Percentiles rank a stretch among this genome's conserved stretches.
Conservation (phyloP, 805 yeast genomes). For the Novakomyces olei region DNA sequence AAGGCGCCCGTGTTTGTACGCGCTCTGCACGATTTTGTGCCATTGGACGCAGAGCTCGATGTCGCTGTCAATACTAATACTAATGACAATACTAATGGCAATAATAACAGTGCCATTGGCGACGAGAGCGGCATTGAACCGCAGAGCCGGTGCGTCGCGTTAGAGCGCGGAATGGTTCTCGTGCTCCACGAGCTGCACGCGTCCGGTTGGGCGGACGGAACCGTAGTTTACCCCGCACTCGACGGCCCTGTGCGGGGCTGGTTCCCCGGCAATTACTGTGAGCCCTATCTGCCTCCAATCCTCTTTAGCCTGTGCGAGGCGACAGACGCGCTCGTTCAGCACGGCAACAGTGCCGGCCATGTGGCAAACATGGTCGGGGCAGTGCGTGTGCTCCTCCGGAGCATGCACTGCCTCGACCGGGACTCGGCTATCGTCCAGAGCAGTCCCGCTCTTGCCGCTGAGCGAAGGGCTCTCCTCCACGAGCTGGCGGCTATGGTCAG, state of each 20-base stretch:
- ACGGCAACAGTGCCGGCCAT: background rate
- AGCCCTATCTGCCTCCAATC: conserved; percentile 17
- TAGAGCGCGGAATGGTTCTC: conserved; percentile 17
- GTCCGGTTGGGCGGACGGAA: conserved; percentile 24
- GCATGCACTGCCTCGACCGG: background rate
- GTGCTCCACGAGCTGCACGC: conserved; percentile 19
- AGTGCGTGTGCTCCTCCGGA: background rate
- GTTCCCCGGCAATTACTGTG: conserved; percentile 22
- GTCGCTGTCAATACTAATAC: too few relatives aligned
- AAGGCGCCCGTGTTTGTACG: background rate
- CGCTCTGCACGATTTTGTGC: background rate
- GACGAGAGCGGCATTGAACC: too few relatives aligned
- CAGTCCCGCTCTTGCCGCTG: background rate
- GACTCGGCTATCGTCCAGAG: background rate
- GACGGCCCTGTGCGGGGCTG: conserved; percentile 19
- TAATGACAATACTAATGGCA: too few relatives aligned
- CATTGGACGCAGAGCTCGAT: background rate
- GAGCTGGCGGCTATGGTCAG: too few relatives aligned
- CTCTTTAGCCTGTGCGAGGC: conserved; percentile 10
- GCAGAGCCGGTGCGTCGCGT: conserved; percentile 19
- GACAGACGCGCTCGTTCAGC: background rate
- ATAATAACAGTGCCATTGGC: too few relatives aligned
- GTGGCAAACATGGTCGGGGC: background rate
- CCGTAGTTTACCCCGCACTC: too few relatives aligned
- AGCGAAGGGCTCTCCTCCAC: background rate